Evolutionary conservation across 2,329 filamentous ascomycete genomes (phyloP).

Genomic region (Thermoascus crustaceus): DNA sequence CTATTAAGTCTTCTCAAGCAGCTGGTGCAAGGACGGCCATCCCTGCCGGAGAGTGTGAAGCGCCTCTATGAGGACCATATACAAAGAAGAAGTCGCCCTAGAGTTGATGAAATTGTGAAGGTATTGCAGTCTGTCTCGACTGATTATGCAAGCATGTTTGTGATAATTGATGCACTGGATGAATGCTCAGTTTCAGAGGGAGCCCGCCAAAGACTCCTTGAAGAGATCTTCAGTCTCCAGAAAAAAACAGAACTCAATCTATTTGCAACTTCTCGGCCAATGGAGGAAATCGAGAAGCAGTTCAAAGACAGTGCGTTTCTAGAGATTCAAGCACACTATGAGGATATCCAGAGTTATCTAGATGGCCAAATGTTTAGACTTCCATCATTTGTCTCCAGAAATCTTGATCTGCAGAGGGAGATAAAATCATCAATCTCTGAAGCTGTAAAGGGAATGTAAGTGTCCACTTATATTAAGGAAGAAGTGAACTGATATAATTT

Average conservation of each 20-base stretch:
- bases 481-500: neutral
- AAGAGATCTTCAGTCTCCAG: conserved; percentile 16
- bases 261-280: conserved; percentile 26
- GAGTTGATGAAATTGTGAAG: conserved; percentile 14
- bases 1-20: conserved; percentile 33
- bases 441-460: conserved; percentile 27
- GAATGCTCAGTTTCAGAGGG: conserved; percentile 13
- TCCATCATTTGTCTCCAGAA: conserved; percentile 9
- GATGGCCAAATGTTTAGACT: conserved; percentile 14
- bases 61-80: conserved; percentile 18
- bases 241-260: conserved; percentile 13
- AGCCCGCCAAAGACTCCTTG: conserved; percentile 12
- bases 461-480: conserved; percentile 3
- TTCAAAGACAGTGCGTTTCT: conserved; percentile 13
- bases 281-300: conserved; percentile 14
- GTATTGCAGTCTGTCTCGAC: conserved; percentile 11
- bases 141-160: conserved; percentile 13
- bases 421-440: conserved; percentile 17
- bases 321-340: conserved; percentile 26
- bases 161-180: conserved; percentile 28
- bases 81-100: conserved; percentile 14
- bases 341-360: conserved; percentile 27
- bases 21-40: conserved; percentile 17
- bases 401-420: conserved; percentile 12
- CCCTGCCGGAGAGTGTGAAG: conserved; percentile 20